Evolutionary conservation across 2,329 filamentous ascomycete genomes (phyloP), one percentile per base, ranked within the genome.

Genomic region (Talaromyces albobiverticillius): DNA sequence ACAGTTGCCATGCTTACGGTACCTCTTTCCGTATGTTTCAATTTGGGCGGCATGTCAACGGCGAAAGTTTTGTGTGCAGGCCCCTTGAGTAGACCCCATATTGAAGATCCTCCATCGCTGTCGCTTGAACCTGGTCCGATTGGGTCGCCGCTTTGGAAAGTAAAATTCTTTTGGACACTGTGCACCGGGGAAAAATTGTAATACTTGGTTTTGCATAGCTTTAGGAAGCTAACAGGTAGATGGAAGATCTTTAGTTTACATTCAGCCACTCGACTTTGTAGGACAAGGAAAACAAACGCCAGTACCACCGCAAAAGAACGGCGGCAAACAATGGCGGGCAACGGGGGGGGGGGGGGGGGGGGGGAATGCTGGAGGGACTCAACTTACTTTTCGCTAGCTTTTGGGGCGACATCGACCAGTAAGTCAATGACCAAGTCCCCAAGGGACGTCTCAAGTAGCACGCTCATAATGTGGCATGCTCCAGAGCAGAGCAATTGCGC

Each of bases 121-220:
- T 91, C 84, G 62, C 83, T 78, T 13, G 90, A 89, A 54, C 88
- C 83, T 11, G 92, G 93, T 11, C 94, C 93, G 51, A 97, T 85
- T 11, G 93, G 93, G 67, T 97, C 94, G 69, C 93, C 93, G 29
- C 90, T 95, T 73, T 97, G 93, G 74, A 96, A 96, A 57, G 92
- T 95, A 74, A 96, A 97, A 73, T 90, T 86, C 71, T 93, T 94
- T 69, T 96, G 94, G 34, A 99, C 84, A 61, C 87, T 91, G 76
- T 96, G 90, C 52, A 97, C 78, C 23, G 93, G 94, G 5, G 91
- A 86, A 72, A 95, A 97, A 78, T 97, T 97, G 84, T 96, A 99
- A 77, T 97, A 99, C 78, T 96, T 99, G 74, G 91, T 80, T 77
- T 97, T 97, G 84, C 94, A 96, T 64, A 99, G 89, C 81, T 99